Base-by-base conservation (phyloP, 176 grass and related monocot genomes). In the Themeda triandra region DNA sequence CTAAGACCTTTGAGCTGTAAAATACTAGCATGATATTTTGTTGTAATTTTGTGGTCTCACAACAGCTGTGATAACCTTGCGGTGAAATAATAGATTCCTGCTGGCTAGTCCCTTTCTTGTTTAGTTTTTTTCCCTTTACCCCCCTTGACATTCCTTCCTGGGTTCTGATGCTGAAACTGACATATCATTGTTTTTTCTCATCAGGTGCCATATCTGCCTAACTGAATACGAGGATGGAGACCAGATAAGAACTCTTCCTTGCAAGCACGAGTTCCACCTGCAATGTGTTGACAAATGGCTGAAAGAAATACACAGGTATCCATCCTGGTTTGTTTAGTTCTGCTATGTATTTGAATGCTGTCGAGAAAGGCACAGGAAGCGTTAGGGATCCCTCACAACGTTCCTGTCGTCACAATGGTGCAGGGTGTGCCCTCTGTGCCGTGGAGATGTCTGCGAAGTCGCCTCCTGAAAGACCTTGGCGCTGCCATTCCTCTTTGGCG, bases 271-370 rank as follows among this genome's bases (percentile, higher is more conserved):
- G 77, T 95, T 94, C 80, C 95, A 98, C 83, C 53, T 88, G 87
- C 73, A 73, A 13, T 98, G 95, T 80, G 91, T 95, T 51, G 95
- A 98, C 67, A 98, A 98, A 65, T 98, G 95, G 95, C 92, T 98
- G 62, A 98, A 98, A 93, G 89, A 98, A 90, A 75, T 98, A 60
- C 92, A 95, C 77, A 79, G 95, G 95, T 95, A 91, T 65, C 13
- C 41, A 29, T 60, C 4, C 27, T 60, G 76, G 21, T 82, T 72
- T 24, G 37, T n/a, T 39, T 36, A 40, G 15, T 82, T 72, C 33
- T 58, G 33, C 5, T 53, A 40, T 40, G 66, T 14, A 58, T 53
- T 15, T n/a, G 33, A 39, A 60, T 79, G 31, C 19, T 27, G 42
- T n/a, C 40, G 2, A 15, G 10, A 11, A 42, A 21, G 39, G 40